phyloP scores from a whole-genome alignment of 371 early-diverging fungal species.

The Blastocladiella emersonii region DNA sequence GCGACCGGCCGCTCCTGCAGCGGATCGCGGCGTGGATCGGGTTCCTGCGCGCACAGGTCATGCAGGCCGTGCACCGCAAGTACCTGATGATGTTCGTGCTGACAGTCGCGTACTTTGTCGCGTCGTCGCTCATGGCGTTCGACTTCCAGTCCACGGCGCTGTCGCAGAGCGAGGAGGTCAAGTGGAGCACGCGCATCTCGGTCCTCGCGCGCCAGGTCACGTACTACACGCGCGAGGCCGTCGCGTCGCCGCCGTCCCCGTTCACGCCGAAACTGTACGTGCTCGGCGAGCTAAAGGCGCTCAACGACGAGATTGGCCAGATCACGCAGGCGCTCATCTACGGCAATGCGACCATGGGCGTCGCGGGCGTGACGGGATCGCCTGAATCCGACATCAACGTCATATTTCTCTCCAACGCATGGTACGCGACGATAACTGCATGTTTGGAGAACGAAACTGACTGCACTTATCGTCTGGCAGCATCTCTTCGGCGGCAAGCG shows the following conservation, averaged over 20 bases:
- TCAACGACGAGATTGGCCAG: not conserved
- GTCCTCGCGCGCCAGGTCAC: not conserved
- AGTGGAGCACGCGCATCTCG: not conserved
- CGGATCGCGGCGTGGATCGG: too few species aligned
- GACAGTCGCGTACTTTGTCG: not conserved
- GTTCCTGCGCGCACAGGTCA: too few species aligned
- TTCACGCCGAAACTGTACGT: not conserved
- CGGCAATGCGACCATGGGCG: not conserved
- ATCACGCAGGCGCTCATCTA: not conserved
- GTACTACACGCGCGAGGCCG: not conserved
- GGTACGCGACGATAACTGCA: too few species aligned
- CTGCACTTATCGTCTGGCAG: too few species aligned
- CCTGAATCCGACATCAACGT: not conserved
- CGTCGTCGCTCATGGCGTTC: slow-evolving; percentile 1
- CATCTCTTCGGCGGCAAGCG: not conserved
- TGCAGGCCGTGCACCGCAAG: not conserved
- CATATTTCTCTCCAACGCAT: not conserved
- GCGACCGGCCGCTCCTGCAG: too few species aligned
- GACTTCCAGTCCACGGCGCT: not conserved
- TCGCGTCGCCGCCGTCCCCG: not conserved
- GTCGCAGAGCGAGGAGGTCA: not conserved
- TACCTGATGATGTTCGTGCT: not conserved
- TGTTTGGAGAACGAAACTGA: too few species aligned
- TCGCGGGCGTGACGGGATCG: not conserved
- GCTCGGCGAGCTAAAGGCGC: not conserved